A percentile compares a stretch with the other conserved stretches of the same genome.
phyloP scores from a whole-genome alignment of 2,329 filamentous ascomycete genomes.

The Apiospora rasikravindrae region DNA sequence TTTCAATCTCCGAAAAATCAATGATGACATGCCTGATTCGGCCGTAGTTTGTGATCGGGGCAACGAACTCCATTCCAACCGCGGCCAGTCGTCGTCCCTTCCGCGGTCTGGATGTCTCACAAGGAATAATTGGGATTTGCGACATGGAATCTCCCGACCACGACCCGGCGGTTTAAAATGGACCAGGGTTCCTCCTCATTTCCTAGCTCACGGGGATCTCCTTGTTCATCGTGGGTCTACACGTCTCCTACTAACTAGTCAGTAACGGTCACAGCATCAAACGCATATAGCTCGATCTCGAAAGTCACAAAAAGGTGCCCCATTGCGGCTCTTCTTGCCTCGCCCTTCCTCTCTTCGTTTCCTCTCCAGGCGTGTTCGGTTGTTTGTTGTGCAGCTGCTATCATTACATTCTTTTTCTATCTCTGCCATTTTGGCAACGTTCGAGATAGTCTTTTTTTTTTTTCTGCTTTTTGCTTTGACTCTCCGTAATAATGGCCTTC shows the following conservation, averaged over 20 bases:
- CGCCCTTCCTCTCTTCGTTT: background rate
- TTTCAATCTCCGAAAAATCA: background rate
- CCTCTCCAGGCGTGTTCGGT: background rate
- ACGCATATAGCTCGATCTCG: background rate
- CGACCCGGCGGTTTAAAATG: constrained; percentile 4
- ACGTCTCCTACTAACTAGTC: background rate
- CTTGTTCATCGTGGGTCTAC: constrained; percentile 11
- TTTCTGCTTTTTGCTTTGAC: background rate
- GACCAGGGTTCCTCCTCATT: constrained; percentile 1
- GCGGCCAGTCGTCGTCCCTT: background rate
- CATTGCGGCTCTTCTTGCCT: constrained; percentile 9
- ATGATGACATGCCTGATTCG: constrained; percentile 10
- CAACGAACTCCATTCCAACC: background rate
- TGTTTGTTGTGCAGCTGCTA: background rate
- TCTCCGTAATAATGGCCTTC: constrained; percentile 16
- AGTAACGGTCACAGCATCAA: background rate
- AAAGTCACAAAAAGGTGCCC: background rate
- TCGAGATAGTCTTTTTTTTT: background rate
- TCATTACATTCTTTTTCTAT: background rate
- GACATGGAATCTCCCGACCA: constrained; percentile 12
- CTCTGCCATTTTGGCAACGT: background rate
- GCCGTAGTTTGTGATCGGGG: background rate
- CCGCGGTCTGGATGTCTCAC: background rate
- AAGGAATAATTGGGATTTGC: background rate
- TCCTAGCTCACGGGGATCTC: constrained; percentile 11